Percentiles rank a stretch among this genome's conserved stretches.
Evolutionary conservation across 163 green algal species (phyloP).

Genomic region (Chloromonas sp.): DNA sequence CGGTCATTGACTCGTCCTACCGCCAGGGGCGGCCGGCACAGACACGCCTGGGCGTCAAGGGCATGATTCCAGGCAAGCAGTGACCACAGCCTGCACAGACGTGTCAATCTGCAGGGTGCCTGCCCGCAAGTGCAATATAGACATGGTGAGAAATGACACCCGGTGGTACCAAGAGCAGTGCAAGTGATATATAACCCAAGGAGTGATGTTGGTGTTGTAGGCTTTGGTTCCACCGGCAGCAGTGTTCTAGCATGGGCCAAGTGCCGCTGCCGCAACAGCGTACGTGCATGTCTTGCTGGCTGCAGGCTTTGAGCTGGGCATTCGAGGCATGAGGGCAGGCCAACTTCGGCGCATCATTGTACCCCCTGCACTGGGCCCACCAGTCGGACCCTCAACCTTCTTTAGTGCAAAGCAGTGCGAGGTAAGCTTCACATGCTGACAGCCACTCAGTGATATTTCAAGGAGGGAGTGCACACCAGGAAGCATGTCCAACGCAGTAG

Average conservation of each 20-base stretch:
- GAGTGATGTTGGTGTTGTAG: too few species aligned
- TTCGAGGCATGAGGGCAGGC: slow-evolving; percentile 76
- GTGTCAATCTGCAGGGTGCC: not conserved
- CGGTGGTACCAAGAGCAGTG: too few species aligned
- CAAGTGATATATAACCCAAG: too few species aligned
- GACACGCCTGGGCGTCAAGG: slow-evolving; percentile 76
- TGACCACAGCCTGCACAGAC: not conserved
- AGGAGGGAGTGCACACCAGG: not conserved
- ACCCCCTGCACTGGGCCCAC: slow-evolving; percentile 89
- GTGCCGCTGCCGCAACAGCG: too few species aligned
- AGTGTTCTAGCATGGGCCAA: too few species aligned
- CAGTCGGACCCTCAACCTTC: slow-evolving; percentile 95
- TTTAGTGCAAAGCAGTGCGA: slow-evolving; percentile 98
- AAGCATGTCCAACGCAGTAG: not conserved
- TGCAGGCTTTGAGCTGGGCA: slow-evolving; percentile 81
- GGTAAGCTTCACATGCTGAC: slow-evolving; percentile 30
- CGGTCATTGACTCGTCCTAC: slow-evolving; percentile 86
- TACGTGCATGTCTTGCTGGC: too few species aligned
- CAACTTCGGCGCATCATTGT: slow-evolving; percentile 84
- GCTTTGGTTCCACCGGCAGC: too few species aligned
- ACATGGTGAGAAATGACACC: too few species aligned
- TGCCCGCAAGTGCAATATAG: too few species aligned
- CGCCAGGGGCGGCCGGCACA: slow-evolving; percentile 69
- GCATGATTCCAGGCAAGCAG: slow-evolving; percentile 73
- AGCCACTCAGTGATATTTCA: too few species aligned